Percentiles rank a stretch among this genome's conserved stretches.
phyloP scores from a whole-genome alignment of 805 yeast genomes.

The Yarrowia sp. region DNA sequence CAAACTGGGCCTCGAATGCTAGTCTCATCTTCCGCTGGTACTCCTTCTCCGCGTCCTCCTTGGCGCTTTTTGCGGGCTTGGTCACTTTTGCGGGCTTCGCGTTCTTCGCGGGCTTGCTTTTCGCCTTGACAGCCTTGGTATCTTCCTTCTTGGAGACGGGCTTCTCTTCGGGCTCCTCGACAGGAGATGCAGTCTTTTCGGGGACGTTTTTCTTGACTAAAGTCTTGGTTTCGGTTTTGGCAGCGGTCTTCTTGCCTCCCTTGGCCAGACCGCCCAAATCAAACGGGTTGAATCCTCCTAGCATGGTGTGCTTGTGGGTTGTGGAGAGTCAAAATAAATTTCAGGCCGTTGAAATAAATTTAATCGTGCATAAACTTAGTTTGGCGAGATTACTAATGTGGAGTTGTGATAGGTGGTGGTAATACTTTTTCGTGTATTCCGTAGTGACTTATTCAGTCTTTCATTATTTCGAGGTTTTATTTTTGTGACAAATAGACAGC shows the following conservation, averaged over 20 bases:
- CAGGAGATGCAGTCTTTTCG: background rate
- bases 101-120: background rate
- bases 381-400: no score
- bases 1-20: conserved; percentile 41
- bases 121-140: background rate
- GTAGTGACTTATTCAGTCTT: no score
- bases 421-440: no score
- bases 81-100: background rate
- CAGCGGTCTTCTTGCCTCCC: background rate
- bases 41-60: conserved; percentile 29
- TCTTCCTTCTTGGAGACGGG: background rate
- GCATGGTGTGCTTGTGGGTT: conserved; percentile 2
- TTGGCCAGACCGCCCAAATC: background rate
- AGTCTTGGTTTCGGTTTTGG: background rate
- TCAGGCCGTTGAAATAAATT: conserved; percentile 14
- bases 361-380: conserved; percentile 24
- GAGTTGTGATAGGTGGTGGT: background rate
- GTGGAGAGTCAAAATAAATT: background rate
- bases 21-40: conserved; percentile 31
- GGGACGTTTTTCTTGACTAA: background rate
- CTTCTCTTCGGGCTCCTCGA: background rate
- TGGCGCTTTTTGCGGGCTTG: background rate
- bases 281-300: conserved; percentile 25
- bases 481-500: no score
- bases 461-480: no score